Percentiles rank a stretch among this genome's conserved stretches.
These are phyloP conservation scores for Yarrowia bubula DNA, from an alignment of 805 yeast species.

Conservation along the genomic window DNA sequence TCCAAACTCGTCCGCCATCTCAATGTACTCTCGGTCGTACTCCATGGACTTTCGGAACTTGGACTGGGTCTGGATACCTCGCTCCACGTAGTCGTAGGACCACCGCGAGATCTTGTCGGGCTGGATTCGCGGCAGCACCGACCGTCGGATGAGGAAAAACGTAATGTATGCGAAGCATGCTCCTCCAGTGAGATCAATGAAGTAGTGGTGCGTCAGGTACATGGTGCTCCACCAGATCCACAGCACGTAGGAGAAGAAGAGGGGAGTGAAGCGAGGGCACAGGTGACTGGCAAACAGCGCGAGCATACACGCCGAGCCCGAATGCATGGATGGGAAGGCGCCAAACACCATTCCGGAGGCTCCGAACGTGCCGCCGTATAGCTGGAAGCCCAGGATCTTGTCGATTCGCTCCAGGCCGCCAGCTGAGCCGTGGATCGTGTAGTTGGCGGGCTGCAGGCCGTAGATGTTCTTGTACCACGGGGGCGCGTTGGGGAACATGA, in stretches of 20 bases:
- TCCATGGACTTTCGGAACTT: conserved; percentile 36
- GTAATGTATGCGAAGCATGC: conserved; percentile 73
- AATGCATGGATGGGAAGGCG: conserved; percentile 80
- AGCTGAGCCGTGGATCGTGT: conserved; percentile 88
- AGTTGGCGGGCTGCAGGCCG: conserved; percentile 87
- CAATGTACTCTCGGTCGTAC: conserved; percentile 32
- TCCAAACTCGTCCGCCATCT: conserved; percentile 28
- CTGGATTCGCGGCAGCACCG: conserved; percentile 54
- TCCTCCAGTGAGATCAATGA: conserved; percentile 91
- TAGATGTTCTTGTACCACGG: conserved; percentile 92
- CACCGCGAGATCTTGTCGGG: conserved; percentile 43
- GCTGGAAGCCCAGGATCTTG: conserved; percentile 66
- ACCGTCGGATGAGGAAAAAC: conserved; percentile 66
- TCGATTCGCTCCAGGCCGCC: conserved; percentile 94
- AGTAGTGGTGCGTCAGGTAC: conserved; percentile 96
- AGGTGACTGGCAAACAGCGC: conserved; percentile 80
- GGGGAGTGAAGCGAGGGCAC: conserved; percentile 65
- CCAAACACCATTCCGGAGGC: conserved; percentile 94
- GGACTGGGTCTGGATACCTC: conserved; percentile 32
- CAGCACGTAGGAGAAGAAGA: conserved; percentile 74
- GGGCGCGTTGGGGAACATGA: conserved; percentile 89
- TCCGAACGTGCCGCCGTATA: conserved; percentile 77
- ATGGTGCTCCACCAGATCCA: conserved; percentile 99
- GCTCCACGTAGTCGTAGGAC: conserved; percentile 44
- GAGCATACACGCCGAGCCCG: conserved; percentile 93